Base-by-base conservation (phyloP, 345 rosid genomes). In the Erodium maritimum region DNA sequence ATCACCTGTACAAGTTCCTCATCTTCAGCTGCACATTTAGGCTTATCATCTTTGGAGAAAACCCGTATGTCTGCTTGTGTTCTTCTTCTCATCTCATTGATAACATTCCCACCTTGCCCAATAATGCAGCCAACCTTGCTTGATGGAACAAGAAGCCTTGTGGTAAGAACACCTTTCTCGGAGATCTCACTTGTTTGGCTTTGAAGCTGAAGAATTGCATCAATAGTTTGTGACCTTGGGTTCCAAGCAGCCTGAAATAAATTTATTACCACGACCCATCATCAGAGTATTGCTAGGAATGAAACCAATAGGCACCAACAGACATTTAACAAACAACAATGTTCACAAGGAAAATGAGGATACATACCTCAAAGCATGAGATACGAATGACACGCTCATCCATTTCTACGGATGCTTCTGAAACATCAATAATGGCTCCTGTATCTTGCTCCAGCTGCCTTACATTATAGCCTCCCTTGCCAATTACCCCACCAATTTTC, bases 21-120 rank as follows among this genome's bases (percentile, higher is more conserved):
- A 50, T 79, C 86, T 22, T 74, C 80, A 19, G 73, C 65, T 33
- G 84, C 86, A 73, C 74, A 67, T 65, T 77, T 76, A 19, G 79
- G 86, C 51, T 71, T 74, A 22, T 77, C 86, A 66, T 83, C 80
- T 71, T 77, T 80, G 12, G 80, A 70, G 61, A 63, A 71, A 57
- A 81, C 79, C 61, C 82, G 77, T 58, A 79, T 83, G 24, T 83
- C 82, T 42, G 84, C 90, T 45, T 58, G 74, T 33, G 80, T 79
- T 69, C 80, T 76, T 72, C 79, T 79, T 23, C 85, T 77, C 82
- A 84, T 84, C 69, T 84, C 85, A 65, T 74, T 81, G 59, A 84
- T 79, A 66, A 81, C 69, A 34, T 72, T 71, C 58, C 87, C 87
- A 62, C 87, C 83, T 71, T 79, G 80, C 51, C 90, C 90, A 64